These are phyloP conservation scores for Beauveria caledonica DNA, from an alignment of 2,329 filamentous ascomycete species.

Conservation along the genomic window DNA sequence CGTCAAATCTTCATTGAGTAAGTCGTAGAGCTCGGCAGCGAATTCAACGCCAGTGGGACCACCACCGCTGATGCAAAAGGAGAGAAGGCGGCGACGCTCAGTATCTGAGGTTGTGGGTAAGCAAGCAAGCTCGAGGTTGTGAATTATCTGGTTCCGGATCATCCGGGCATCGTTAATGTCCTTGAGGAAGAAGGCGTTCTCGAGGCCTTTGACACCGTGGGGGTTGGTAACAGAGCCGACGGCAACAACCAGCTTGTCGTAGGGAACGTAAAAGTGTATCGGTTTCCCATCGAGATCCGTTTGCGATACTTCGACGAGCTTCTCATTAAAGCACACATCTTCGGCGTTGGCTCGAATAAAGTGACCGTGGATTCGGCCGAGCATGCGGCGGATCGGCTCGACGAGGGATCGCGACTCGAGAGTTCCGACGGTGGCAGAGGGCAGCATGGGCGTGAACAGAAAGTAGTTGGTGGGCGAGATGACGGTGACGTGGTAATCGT, in stretches of 20 bases:
- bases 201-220: conserved; percentile 89
- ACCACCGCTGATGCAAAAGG: conserved; percentile 92
- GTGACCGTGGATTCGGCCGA: conserved; percentile 71
- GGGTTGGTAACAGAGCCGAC: conserved; percentile 91
- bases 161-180: conserved; percentile 84
- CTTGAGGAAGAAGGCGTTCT: conserved; percentile 92
- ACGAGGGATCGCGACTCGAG: conserved; percentile 84
- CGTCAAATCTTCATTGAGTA: conserved; percentile 89
- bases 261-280: conserved; percentile 83
- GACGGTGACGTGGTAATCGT: conserved; percentile 92
- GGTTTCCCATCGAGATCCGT: conserved; percentile 62
- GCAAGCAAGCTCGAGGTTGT: conserved; percentile 84
- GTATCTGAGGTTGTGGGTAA: conserved; percentile 87
- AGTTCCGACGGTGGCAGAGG: conserved; percentile 92
- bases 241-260: conserved; percentile 90
- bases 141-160: conserved; percentile 81
- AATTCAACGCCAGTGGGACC: conserved; percentile 97
- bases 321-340: conserved; percentile 84
- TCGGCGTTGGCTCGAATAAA: conserved; percentile 83
- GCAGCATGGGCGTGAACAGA: conserved; percentile 95
- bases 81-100: conserved; percentile 78
- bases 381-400: conserved; percentile 82
- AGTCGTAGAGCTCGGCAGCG: conserved; percentile 89
- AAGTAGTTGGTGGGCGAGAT: conserved; percentile 96
- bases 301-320: conserved; percentile 81